Evolutionary conservation across 352 stramenopile species (phyloP).

Genomic region (Phytophthora hibernalis): DNA sequence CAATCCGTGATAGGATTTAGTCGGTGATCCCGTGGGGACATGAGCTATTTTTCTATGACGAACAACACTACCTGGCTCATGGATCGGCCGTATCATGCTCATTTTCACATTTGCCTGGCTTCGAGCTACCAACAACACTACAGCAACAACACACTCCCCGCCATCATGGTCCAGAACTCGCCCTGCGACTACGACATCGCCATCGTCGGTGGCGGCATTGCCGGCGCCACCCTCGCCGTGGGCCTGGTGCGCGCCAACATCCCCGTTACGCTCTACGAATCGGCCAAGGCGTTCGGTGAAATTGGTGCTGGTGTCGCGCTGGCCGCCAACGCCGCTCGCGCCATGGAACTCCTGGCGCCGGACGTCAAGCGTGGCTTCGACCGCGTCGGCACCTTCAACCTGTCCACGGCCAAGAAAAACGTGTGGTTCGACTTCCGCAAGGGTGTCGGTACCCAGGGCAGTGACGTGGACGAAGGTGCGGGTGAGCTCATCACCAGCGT

Average conservation of each 20-base stretch:
- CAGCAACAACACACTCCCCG: neutral
- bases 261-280: slow-evolving; percentile 43
- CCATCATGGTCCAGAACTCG: slow-evolving; percentile 30
- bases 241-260: slow-evolving; percentile 34
- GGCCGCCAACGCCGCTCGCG: slow-evolving; percentile 31
- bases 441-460: slow-evolving; percentile 35
- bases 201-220: slow-evolving; percentile 41
- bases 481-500: slow-evolving; percentile 41
- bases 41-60: slow-evolving; percentile 18
- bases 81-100: slow-evolving; percentile 1
- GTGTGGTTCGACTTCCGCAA: slow-evolving; percentile 50
- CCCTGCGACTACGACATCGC: slow-evolving; percentile 37
- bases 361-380: slow-evolving; percentile 43
- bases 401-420: slow-evolving; percentile 40
- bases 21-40: neutral
- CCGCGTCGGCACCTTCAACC: slow-evolving; percentile 45
- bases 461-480: slow-evolving; percentile 22
- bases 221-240: slow-evolving; percentile 35
- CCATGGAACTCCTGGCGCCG: slow-evolving; percentile 39
- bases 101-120: slow-evolving; percentile 28
- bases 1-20: slow-evolving; percentile 1
- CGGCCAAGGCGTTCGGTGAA: slow-evolving; percentile 39
- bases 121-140: slow-evolving; percentile 14
- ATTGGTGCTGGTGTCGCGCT: slow-evolving; percentile 41
- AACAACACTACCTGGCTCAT: slow-evolving; percentile 3